Percentiles rank a stretch among this genome's conserved stretches.
These are phyloP conservation scores for Lepiota subincarnata DNA, from an alignment of 768 basidiomycete species.

Conservation along the genomic window DNA sequence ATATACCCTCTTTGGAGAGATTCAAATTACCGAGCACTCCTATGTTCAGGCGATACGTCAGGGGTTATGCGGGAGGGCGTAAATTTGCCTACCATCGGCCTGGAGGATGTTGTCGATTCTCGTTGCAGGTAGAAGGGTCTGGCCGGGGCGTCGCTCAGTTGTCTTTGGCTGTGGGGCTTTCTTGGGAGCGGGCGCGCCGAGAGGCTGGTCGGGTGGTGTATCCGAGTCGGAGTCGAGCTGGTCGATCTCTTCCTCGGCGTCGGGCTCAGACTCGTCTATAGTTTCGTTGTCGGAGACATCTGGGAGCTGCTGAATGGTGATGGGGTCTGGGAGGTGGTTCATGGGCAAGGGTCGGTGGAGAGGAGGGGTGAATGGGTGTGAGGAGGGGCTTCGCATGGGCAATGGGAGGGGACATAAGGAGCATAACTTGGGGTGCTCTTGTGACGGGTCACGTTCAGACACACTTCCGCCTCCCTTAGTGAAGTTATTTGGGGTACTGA, in stretches of 20 bases:
- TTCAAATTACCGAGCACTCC: slow-evolving; percentile 43
- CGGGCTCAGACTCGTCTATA: slow-evolving; percentile 42
- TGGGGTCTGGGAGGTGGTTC: slow-evolving; percentile 2
- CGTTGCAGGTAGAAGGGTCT: slow-evolving; percentile 60
- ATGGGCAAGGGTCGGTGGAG: not conserved
- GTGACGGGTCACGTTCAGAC: slow-evolving; percentile 10
- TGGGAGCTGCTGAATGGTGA: slow-evolving; percentile 6
- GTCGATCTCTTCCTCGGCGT: slow-evolving; percentile 64
- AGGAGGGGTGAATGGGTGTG: not conserved
- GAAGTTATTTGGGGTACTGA: not conserved
- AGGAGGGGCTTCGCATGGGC: not conserved
- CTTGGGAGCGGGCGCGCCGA: slow-evolving; percentile 20
- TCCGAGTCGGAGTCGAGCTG: slow-evolving; percentile 59
- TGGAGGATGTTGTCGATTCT: slow-evolving; percentile 76
- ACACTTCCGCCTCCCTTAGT: not conserved
- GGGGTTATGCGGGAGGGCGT: not conserved
- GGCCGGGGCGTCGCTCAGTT: slow-evolving; percentile 53
- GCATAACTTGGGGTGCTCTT: no score
- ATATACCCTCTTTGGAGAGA: slow-evolving; percentile 73
- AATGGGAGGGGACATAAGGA: not conserved
- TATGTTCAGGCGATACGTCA: slow-evolving; percentile 28
- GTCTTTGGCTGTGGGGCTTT: slow-evolving; percentile 23
- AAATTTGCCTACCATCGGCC: slow-evolving; percentile 56
- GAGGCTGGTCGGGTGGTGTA: slow-evolving; percentile 31
- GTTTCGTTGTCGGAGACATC: slow-evolving; percentile 16